Base-by-base conservation (phyloP, 805 yeast genomes). In the Saturnispora besseyi region DNA sequence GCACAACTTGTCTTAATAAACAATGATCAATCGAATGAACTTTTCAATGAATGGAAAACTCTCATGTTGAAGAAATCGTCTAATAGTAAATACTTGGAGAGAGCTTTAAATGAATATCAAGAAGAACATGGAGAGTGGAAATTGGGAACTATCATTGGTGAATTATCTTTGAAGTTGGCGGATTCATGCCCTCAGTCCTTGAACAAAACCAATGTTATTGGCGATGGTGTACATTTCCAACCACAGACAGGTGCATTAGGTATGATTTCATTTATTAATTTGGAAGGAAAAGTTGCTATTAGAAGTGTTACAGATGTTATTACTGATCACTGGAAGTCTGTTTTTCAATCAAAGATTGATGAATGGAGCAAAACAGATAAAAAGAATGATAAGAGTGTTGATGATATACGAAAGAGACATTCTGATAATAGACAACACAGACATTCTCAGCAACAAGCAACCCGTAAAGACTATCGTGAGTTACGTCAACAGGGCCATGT, bases 171-270 rank as follows among this genome's bases (percentile, higher is more conserved):
- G 2, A 48, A 48, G 11, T 37, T 48, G 11, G 6, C 41, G 15
- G 50, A 48, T 24, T 21, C 45, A 8, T 12, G 37, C 21, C 12
- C 31, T 22, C n/a, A 15, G 21, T 30, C 21, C 3, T 11, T 21
- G 6, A 13, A 28, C 9, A 28, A 13, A 4, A 24, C 15, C 12
- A 34, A 15, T 15, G 15, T 42, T 13, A 11, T 18, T 9, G 50
- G 50, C n/a, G 46, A 48, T 36, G 50, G 50, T 3, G 50, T 48
- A 12, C 40, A 42, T 8, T 48, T 48, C 18, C 50, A 48, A 29
- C 46, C 50, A 13, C 29, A 36, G 28, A 34, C 18, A 36, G 18
- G 28, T n/a, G 28, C 31, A 32, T 18, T 40, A 21, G 46, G 46
- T 8, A 48, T 22, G 43, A 41, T 48, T 36, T 34, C 42, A 13